phyloP scores from a whole-genome alignment of 179 eudicot species.

The Patellifolia procumbens region DNA sequence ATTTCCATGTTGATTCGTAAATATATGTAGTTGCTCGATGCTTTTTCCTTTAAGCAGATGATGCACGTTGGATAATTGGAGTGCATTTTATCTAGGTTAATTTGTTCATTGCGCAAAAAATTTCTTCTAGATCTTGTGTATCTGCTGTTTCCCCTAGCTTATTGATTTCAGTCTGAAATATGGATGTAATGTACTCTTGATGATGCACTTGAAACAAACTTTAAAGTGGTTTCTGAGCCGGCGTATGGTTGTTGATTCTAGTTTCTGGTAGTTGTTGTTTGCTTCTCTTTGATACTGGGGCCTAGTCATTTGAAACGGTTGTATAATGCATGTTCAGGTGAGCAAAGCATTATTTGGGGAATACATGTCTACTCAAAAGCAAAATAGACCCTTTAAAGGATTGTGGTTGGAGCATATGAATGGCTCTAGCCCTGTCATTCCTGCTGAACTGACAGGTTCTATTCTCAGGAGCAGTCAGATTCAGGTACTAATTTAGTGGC shows the following conservation, averaged over 20 bases:
- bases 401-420: conserved; percentile 96
- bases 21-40: not conserved
- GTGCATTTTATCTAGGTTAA: not conserved
- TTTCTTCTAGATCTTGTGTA: not conserved
- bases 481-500: conserved; percentile 52
- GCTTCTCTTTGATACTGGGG: not conserved
- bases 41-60: not conserved
- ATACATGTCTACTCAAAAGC: conserved; percentile 51
- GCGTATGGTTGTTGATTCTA: not conserved
- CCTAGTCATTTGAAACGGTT: not conserved
- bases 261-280: not conserved
- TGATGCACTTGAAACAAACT: not conserved
- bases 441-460: conserved; percentile 57
- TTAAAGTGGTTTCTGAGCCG: not conserved
- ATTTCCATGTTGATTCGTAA: not conserved
- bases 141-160: not conserved
- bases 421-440: conserved; percentile 57
- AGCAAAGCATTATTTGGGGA: conserved; percentile 84
- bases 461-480: conserved; percentile 52
- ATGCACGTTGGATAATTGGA: not conserved
- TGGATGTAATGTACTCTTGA: not conserved
- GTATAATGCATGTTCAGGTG: conserved; percentile 46
- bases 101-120: not conserved
- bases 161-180: not conserved
- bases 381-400: conserved; percentile 71